A percentile compares a stretch with the other conserved stretches of the same genome.
Conservation (phyloP, 108 stramenopile genomes). For the Stephanodiscus triporus region DNA sequence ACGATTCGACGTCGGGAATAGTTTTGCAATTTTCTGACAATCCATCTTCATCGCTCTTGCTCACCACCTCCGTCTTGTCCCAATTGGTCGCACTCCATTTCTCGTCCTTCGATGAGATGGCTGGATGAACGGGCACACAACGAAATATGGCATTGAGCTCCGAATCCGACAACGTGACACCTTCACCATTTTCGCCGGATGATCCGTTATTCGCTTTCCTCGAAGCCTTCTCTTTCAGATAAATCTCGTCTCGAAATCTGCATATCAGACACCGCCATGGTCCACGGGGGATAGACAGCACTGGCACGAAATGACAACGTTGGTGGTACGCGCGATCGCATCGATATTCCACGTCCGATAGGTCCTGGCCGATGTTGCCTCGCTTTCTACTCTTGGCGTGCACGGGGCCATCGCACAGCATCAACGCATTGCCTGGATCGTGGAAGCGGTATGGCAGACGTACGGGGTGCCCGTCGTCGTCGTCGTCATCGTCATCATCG, state of each 20-base stretch:
- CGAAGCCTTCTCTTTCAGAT: slow-evolving; percentile 27
- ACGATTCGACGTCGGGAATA: not conserved
- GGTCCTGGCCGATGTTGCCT: slow-evolving; percentile 4
- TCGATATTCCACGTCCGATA: slow-evolving; percentile 1
- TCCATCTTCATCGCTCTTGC: not conserved
- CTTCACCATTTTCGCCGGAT: not conserved
- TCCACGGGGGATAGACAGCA: slow-evolving; percentile 70
- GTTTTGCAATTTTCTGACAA: not conserved
- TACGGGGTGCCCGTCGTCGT: slow-evolving; percentile 24
- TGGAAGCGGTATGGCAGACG: slow-evolving; percentile 64
- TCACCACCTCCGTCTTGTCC: not conserved
- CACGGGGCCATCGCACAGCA: slow-evolving; percentile 71
- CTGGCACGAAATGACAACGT: slow-evolving; percentile 87
- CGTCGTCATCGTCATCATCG: slow-evolving; percentile 54
- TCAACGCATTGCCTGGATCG: slow-evolving; percentile 77
- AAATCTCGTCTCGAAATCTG: slow-evolving; percentile 37
- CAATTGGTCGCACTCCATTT: no score
- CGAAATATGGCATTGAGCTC: slow-evolving; percentile 43
- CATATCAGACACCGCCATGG: slow-evolving; percentile 84
- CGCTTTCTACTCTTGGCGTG: slow-evolving; percentile 20
- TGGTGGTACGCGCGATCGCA: slow-evolving; percentile 89
- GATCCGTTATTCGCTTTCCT: slow-evolving; percentile 1
- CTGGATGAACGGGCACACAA: not conserved
- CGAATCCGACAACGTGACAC: slow-evolving; percentile 9
- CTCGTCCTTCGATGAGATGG: not conserved